Evolutionary conservation across 495 filamentous ascomycete species (phyloP), one percentile per base, ranked within the genome.

Genomic region (Talaromyces borbonicus): DNA sequence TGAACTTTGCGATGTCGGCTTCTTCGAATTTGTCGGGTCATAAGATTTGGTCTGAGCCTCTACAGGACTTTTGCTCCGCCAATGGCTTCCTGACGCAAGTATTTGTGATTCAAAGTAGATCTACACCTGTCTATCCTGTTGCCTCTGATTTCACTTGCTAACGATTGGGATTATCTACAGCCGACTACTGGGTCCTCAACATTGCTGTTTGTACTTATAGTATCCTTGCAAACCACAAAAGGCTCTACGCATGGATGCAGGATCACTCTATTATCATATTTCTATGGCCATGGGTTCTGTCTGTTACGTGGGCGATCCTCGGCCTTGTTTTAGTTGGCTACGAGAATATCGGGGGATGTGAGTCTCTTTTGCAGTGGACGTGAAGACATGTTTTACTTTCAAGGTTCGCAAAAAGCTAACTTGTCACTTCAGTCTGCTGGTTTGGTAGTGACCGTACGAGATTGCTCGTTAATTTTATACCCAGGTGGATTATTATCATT

Each of bases 81-180:
- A 42, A 42, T 27, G 39, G 39, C 22, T 42, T 42, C 39, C 24
- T 42, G 23, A 42, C 39, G 20, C 39, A 42, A 42, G 39, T 42
- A 16, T 42, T 42, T 42, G 39, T 42, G 39, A 42, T 42, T 14
- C 39, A 42, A 42, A 42, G 39, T 42, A 42, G 5, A 36, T 42
- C 6, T 14, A 23, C 8, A 5, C 22, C 0, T 15, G 3, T 42
- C 9, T 3, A 25, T 27, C 27, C 20, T 39, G 12, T 18, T 4
- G n/a, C 11, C 1, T 25, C 12, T 2, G 7, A 4, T 1, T 41
- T 1, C 25, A 19, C 20, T 42, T 7, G 5, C 38, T 48, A 2
- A 39, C 15, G 11, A 36, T 3, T 14, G 29, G 45, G 23, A 37
- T 43, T 1, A 23, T 51, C n/a, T 12, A 52, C 29, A 42, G 39